Evolutionary conservation across 305 asterid genomes (phyloP), one percentile per base, ranked within the genome.

Genomic region (Solanum aculeatissimum): DNA sequence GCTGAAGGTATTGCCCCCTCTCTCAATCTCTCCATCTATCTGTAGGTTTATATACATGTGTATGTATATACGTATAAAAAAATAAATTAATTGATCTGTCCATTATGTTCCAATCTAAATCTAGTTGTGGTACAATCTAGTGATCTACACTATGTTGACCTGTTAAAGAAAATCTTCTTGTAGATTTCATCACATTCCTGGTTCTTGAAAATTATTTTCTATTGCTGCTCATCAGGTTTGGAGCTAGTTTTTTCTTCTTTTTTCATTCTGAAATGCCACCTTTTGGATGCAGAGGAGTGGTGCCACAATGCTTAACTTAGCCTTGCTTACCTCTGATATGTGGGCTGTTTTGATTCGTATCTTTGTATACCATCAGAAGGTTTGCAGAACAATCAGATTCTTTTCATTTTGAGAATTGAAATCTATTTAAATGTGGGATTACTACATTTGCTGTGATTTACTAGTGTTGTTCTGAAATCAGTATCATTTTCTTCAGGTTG

Each of bases 281-380:
- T 86, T 71, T 81, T 47, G 42, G 38, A 4, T 89, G 95, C 98
- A 96, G 99, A 90, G 93, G 43, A 95, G 93, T 89, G 99, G 99
- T 74, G 85, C 99, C 43, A 91, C 99, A 47, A 95, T 96, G 99
- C 90, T 96, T 23, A 96, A 96, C 83, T 89, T 96, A 83, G 95
- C 99, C 29, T 89, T 96, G 86, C 97, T 96, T 80, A 95, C 99
- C 84, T 96, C 99, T 38, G 99, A 96, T 86, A 95, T 96, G 99
- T 96, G 99, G 99, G 98, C 99, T 23, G 98, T 96, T 85, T 53
- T 94, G 69, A 96, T 96, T 89, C 97, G 99, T 60, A 92, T 94
- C 85, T 96, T 96, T 55, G 98, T 98, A 53, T 96, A 96, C 89
- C 95, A 94, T 85, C 95, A 96, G 82, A 95, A 96, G 99, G 99